Base-by-base conservation (phyloP, 2,329 filamentous ascomycete species). In the Trichophyton schoenleinii region DNA sequence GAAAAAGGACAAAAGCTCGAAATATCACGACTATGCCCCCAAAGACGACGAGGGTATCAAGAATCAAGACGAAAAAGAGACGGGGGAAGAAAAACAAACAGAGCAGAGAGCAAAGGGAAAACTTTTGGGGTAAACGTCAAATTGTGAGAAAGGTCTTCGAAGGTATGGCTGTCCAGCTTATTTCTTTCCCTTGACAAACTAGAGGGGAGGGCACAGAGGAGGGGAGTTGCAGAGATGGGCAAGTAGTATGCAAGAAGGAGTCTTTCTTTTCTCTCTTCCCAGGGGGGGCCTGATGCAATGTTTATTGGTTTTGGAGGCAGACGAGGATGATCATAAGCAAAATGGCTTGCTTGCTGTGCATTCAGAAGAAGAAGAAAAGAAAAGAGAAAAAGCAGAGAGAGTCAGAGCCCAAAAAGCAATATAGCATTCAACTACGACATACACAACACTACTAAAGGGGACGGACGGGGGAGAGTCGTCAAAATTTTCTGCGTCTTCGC, bases 31-130 rank as follows among this genome's bases (percentile, higher is more conserved):
- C 15, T 53, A 53, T 53, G 18, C 44, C 49, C 49, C 49, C 20
- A 53, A 53, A 53, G 49, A 53, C 49, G 25, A 53, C 49, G 49
- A 53, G 49, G 49, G 49, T 53, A 53, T 53, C 49, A 53, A 53
- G 13, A 53, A 18, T 22, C 49, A 53, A 53, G n/a, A 42, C 11
- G 8, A 22, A 20, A 58, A 58, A 44, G n/a, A 44, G 41, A 44
- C 13, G 5, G 28, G 15, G 15, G 38, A 42, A 41, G 42, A 57
- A 22, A 15, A 13, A 41, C 25, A 42, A 58, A 41, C 11, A 57
- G 34, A 41, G 41, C n/a, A 25, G 7, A 25, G 7, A 13, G 25
- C 3, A 38, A 38, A n/a, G 53, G 18, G 34, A 41, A 42, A 58
- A 13, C 13, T 38, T 58, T 58, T 18, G 18, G 13, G 11, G 3